Evolutionary conservation across 2,329 filamentous ascomycete species (phyloP), one percentile per base, ranked within the genome.

Genomic region (Hymenoscyphus salicellus): DNA sequence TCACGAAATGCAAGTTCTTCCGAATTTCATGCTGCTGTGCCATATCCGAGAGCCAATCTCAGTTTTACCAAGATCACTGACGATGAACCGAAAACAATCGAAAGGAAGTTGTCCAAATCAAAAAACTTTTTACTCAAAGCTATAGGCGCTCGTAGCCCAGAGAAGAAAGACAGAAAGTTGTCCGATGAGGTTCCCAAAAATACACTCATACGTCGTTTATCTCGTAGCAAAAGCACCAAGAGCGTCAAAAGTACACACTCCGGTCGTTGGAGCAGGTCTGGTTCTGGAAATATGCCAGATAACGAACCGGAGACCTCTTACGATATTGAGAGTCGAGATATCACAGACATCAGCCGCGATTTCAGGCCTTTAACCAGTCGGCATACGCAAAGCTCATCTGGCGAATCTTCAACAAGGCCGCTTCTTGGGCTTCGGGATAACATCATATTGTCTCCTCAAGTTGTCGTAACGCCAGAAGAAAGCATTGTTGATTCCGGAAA

Each of bases 391-490:
- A 66, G 65, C 16, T 59, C 63, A 23, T 38, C 36, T 36, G 62
- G 52, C 57, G 30, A 36, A 16, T 63, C 43, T n/a, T 46, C 66
- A 62, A 56, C 23, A 20, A n/a, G 58, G 2, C 30, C 43, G n/a
- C 63, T 58, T 32, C 46, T 65, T 33, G 43, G 60, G 30, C 43
- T 49, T 41, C 38, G 55, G 5, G 59, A 69, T 7, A 30, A 63
- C 11, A 62, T 69, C 26, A 61, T 73, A 46, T 64, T 76, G 2
- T 73, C 64, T 32, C 74, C 75, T 6, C 66, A 74, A 30, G 70
- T 77, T 23, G 69, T 61, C 11, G 63, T 77, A 61, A 76, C 72
- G 5, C 70, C 76, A 4, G 74, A 77, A 68, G 72, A 60, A 32
- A 68, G 55, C 5, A 71, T 65, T 64, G 65, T 78, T 10, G 71